These are phyloP conservation scores for Fereydounia khargensis DNA, from an alignment of 1,284 basidiomycete genomes.

Conservation along the genomic window DNA sequence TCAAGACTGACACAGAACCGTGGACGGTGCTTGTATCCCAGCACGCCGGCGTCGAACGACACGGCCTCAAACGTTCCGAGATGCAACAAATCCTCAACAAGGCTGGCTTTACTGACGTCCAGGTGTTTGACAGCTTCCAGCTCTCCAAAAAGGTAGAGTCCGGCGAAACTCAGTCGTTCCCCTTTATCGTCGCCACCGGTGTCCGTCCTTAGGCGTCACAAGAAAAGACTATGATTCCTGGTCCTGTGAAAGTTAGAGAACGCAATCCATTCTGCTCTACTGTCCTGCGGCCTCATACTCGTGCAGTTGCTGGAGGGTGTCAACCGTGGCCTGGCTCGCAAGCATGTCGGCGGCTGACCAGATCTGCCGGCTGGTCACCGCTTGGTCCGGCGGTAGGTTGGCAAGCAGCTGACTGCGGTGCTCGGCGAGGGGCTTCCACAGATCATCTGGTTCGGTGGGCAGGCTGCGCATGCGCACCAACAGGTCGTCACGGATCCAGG, in stretches of 20 bases:
- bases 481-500: slow-evolving; percentile 18
- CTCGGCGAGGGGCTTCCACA: too few relatives aligned
- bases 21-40: too few relatives aligned
- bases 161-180: slow-evolving; percentile 6
- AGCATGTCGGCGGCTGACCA: neutral
- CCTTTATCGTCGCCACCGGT: slow-evolving; percentile 27
- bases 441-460: too few relatives aligned
- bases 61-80: slow-evolving; percentile 17
- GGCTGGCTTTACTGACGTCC: slow-evolving; percentile 18
- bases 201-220: slow-evolving; percentile 5
- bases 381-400: neutral
- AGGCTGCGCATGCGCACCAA: slow-evolving; percentile 12
- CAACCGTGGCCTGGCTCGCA: neutral
- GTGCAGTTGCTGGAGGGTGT: too few relatives aligned
- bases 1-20: too few relatives aligned
- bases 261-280: neutral
- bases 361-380: neutral
- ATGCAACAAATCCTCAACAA: slow-evolving; percentile 21
- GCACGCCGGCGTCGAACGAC: slow-evolving; percentile 28
- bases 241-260: neutral
- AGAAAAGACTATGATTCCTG: neutral
- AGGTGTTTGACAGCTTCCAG: slow-evolving; percentile 30
- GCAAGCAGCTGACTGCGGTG: too few relatives aligned
- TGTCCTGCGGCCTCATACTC: too few relatives aligned
- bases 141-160: slow-evolving; percentile 20